A percentile compares a stretch with the other conserved stretches of the same genome.
Conservation (phyloP, 345 rosid genomes). For the Rhizophora apiculata region DNA sequence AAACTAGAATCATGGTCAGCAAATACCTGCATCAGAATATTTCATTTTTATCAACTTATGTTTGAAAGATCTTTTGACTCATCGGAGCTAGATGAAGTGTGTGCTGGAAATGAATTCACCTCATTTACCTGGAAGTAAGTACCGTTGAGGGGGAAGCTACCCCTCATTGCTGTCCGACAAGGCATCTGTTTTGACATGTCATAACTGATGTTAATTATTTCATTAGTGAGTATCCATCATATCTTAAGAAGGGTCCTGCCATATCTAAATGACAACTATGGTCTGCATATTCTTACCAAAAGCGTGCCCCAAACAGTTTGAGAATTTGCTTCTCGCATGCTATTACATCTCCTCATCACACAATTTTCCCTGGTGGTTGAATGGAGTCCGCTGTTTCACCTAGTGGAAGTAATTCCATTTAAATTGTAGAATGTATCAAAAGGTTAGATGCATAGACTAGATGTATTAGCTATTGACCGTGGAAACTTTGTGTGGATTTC, state of each 20-base stretch:
- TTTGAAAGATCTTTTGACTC: neutral
- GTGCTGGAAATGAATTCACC: constrained; percentile 12
- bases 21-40: constrained; percentile 21
- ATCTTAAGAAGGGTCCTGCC: neutral
- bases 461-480: neutral
- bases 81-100: neutral
- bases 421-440: neutral
- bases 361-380: constrained; percentile 49
- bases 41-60: neutral
- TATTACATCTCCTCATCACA: constrained; percentile 68
- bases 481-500: neutral
- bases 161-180: constrained; percentile 35
- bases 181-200: constrained; percentile 27
- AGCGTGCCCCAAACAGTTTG: constrained; percentile 84
- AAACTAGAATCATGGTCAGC: constrained; percentile 35
- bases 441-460: too few relatives aligned
- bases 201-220: neutral
- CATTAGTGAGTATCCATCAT: neutral
- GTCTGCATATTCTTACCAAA: constrained; percentile 51
- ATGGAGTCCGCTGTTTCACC: constrained; percentile 83
- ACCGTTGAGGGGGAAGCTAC: constrained; percentile 34
- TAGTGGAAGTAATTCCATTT: constrained; percentile 14
- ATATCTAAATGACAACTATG: neutral
- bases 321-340: constrained; percentile 57
- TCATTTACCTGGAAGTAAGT: constrained; percentile 35